Evolutionary conservation across 1,284 basidiomycete species (phyloP).

Genomic region (Sporisorium exsertum): DNA sequence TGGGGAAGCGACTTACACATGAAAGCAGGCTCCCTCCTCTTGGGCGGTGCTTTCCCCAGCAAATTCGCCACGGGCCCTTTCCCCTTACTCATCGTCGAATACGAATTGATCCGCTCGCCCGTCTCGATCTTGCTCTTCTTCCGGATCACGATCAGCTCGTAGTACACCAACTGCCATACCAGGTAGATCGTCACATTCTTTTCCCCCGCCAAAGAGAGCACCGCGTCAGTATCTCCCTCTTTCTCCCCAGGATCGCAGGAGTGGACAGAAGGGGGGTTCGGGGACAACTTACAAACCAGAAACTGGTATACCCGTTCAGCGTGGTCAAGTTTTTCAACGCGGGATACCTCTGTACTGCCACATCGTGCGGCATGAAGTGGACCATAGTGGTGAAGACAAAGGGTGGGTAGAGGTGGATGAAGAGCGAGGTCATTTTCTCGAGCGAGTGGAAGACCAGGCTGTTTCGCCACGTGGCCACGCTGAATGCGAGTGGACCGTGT

Average conservation of each 20-base stretch:
- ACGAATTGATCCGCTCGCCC: constrained; percentile 59
- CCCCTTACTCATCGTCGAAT: constrained; percentile 56
- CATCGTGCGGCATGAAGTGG: constrained; percentile 80
- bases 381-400: constrained; percentile 85
- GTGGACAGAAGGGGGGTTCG: too few relatives aligned
- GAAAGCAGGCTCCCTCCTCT: constrained; percentile 49
- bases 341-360: constrained; percentile 80
- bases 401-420: constrained; percentile 70
- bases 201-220: too few relatives aligned
- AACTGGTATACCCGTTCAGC: constrained; percentile 76
- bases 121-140: constrained; percentile 50
- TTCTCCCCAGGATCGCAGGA: too few relatives aligned
- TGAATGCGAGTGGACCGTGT: constrained; percentile 82
- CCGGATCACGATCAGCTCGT: constrained; percentile 42
- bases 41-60: constrained; percentile 49
- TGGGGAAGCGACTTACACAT: constrained; percentile 17
- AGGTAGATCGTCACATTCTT: constrained; percentile 81
- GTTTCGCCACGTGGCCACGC: constrained; percentile 95
- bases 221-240: too few relatives aligned
- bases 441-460: constrained; percentile 84
- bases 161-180: constrained; percentile 82
- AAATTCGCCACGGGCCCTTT: constrained; percentile 60
- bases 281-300: constrained; percentile 70
- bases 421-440: constrained; percentile 80
- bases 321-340: constrained; percentile 78